Base-by-base conservation (phyloP, 805 yeast genomes). In the Wickerhamiella lipophila region DNA sequence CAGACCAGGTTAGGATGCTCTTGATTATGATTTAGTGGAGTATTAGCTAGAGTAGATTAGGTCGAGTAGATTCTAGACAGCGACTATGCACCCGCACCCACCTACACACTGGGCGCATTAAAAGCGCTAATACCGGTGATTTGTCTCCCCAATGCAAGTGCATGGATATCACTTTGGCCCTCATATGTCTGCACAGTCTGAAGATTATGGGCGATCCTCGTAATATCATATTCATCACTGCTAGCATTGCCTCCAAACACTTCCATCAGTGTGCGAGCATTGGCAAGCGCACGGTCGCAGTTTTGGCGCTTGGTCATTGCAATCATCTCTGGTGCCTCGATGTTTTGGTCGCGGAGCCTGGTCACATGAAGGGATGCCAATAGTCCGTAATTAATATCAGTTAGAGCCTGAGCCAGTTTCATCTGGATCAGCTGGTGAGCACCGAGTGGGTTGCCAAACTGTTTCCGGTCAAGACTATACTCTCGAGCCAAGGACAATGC, bases 161-260 rank as follows among this genome's bases (percentile, higher is more conserved):
- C 70, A 52, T 68, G 73, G 50, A 68, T 68, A 48, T 68, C 73
- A 49, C 69, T 64, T 53, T 68, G 73, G 25, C 73, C 73, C 56
- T 68, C 72, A 49, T 66, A 68, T n/a, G 72, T 68, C 56, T 69
- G 73, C 22, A 67, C 71, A 6, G 68, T 71, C 57, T 63, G 69
- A 45, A 68, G 57, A 53, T 68, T 68, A 41, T 65, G 68, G 21
- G 70, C 69, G 46, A 69, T 66, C 46, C 73, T 56, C 23, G 68
- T 68, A 50, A 68, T 68, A 45, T 64, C 69, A 51, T 69, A 68
- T 60, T 69, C 73, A 49, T 68, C 73, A 43, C 67, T 58, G n/a
- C 68, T 58, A 15, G 66, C 73, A 44, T 68, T 69, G n/a, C 73
- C 73, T 6, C 72, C 72, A 51, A 68, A 68, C 16, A 68, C 60